phyloP scores from a whole-genome alignment of 2,329 filamentous ascomycete species.

The Stagonosporopsis cucurbitacearum region DNA sequence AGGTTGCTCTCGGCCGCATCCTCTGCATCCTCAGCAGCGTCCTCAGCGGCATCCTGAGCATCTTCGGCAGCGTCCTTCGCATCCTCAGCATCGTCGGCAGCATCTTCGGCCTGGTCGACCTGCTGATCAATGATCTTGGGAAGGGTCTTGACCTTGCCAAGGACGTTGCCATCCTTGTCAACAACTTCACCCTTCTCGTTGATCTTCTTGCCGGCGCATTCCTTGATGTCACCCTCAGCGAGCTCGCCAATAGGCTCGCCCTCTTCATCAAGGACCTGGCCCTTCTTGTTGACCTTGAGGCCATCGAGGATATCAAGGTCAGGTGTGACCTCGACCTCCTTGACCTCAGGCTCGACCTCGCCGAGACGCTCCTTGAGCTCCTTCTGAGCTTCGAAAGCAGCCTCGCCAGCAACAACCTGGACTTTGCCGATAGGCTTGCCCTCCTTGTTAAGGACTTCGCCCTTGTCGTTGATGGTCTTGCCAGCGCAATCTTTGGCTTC shows the following conservation, averaged over 20 bases:
- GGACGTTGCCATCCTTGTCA: constrained; percentile 67
- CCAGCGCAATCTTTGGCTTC: constrained; percentile 53
- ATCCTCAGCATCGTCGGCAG: constrained; percentile 40
- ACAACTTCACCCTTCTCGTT: constrained; percentile 70
- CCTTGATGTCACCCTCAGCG: constrained; percentile 63
- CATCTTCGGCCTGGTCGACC: constrained; percentile 41
- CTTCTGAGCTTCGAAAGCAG: constrained; percentile 59
- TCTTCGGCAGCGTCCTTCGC: constrained; percentile 42
- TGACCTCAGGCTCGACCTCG: constrained; percentile 53
- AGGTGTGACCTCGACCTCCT: constrained; percentile 50
- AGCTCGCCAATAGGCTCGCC: constrained; percentile 62
- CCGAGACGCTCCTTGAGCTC: constrained; percentile 54
- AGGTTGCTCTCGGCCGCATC: constrained; percentile 44
- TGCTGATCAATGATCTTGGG: constrained; percentile 52
- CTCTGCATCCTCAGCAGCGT: constrained; percentile 41
- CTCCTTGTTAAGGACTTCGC: constrained; percentile 59
- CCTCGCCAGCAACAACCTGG: constrained; percentile 56
- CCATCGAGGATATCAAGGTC: constrained; percentile 58
- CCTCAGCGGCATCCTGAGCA: constrained; percentile 42
- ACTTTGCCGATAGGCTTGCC: constrained; percentile 59
- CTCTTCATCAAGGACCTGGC: constrained; percentile 59
- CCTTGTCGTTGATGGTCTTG: constrained; percentile 59
- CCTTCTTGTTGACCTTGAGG: constrained; percentile 66
- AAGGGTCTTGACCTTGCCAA: constrained; percentile 65
- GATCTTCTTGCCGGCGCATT: constrained; percentile 70